Evolutionary conservation across 345 rosid genomes (phyloP), one percentile per base, ranked within the genome.

Genomic region (Trapa incisa): DNA sequence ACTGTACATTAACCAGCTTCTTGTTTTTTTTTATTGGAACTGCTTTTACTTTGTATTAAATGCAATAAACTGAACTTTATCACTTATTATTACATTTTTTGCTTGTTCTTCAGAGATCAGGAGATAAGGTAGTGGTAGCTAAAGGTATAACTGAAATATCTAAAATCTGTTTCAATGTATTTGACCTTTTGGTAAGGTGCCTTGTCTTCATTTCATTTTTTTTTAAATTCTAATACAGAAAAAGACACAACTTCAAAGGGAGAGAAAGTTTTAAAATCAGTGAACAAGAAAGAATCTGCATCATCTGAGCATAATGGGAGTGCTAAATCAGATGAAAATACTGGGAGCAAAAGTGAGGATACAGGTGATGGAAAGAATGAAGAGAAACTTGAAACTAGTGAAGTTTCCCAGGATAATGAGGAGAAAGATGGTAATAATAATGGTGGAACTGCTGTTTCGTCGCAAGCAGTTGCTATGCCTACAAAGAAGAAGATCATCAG

Each of bases 401-500:
- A 69, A 37, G 75, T 53, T 65, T 72, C 58, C 48, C 76, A 81
- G 78, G 77, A 71, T 75, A 71, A 67, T 60, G 80, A 78, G 62
- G 81, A 79, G 70, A 75, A 78, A 45, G 79, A 58, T n/a, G 32
- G 11, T 32, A 58, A 58, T 32, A 35, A 76, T 58, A 67, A 69
- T 42, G 86, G 66, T 65, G 86, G 79, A 67, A 38, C 80, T 47
- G 22, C 80, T 4, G 76, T 65, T 75, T 48, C 81, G 74, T 85
- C 75, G 75, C 56, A 74, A 60, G 72, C 65, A 70, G 81, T 75
- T 65, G 88, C 47, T 3, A 43, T 81, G 76, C 64, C 78, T 47
- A 91, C 85, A 74, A 94, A 84, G 81, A 22, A 22, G 29, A 93
- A 88, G 84, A 81, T 91, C 39, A 74, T 91, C 67, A 83, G 83